Percentiles rank a stretch among this genome's conserved stretches.
Conservation (phyloP, 345 rosid species). For the Brassica cretica region DNA sequence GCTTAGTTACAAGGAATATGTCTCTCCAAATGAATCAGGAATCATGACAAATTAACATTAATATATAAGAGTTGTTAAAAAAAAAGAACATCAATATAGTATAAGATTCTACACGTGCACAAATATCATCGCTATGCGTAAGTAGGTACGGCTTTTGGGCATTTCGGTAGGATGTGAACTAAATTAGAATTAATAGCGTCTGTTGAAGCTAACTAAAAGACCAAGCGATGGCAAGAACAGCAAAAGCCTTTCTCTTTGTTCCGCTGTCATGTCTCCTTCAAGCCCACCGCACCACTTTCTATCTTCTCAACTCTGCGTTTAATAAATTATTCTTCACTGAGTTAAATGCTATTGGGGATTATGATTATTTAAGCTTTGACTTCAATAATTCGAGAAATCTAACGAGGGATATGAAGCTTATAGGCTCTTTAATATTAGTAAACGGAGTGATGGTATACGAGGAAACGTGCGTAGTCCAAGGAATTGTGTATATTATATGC, state of each 20-base stretch:
- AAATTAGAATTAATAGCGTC: conserved; percentile 6
- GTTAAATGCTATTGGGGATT: not conserved
- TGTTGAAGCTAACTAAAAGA: conserved; percentile 28
- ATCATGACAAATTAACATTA: not conserved
- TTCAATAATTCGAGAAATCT: conserved; percentile 24
- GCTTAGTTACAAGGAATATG: conserved; percentile 3
- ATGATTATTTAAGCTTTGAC: conserved; percentile 13
- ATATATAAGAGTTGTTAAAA: too few relatives aligned
- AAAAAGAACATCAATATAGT: not conserved
- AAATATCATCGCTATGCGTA: not conserved
- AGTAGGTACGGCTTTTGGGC: conserved; percentile 30
- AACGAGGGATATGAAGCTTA: not conserved
- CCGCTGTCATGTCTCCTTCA: conserved; percentile 34
- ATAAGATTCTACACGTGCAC: not conserved
- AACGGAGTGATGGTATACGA: conserved; percentile 4
- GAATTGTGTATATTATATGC: conserved; percentile 17
- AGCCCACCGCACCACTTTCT: conserved; percentile 29
- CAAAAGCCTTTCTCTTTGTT: conserved; percentile 15
- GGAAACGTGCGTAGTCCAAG: conserved; percentile 19
- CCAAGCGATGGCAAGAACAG: conserved; percentile 17
- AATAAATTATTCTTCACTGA: not conserved
- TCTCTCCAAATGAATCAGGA: conserved; percentile 33
- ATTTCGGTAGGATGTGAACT: conserved; percentile 9
- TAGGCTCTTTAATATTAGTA: not conserved
- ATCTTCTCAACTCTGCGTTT: not conserved